Percentiles rank a stretch among this genome's conserved stretches.
These are phyloP conservation scores for Cucurbita pepo DNA, from an alignment of 306 rosid species.

Conservation along the genomic window DNA sequence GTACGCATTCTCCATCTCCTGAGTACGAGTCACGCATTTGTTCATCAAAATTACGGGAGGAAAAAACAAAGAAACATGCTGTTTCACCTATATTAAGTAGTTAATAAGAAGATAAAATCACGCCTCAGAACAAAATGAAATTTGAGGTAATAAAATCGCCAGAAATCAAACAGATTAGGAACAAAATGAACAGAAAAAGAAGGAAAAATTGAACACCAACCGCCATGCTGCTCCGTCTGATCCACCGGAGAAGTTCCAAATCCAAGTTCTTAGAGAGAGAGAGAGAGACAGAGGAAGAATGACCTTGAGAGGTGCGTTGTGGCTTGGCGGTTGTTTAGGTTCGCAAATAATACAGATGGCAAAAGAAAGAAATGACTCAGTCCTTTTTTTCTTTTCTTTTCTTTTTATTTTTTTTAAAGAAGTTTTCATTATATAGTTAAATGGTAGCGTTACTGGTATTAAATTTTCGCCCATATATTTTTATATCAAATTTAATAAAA, in stretches of 20 bases:
- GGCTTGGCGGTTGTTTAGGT: conserved; percentile 9
- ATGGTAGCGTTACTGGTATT: no score
- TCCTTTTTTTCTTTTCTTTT: background rate
- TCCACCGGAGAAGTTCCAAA: background rate
- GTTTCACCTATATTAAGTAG: background rate
- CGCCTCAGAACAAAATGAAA: background rate
- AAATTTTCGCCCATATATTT: no score
- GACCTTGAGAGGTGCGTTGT: background rate
- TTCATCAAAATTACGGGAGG: background rate
- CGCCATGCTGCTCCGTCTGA: background rate
- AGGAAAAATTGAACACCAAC: background rate
- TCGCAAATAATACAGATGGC: background rate
- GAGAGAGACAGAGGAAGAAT: background rate
- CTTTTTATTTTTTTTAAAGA: no score
- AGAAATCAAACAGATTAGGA: background rate
- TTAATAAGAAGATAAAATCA: background rate
- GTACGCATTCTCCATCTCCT: background rate
- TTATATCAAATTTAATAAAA: no score
- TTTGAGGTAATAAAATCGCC: background rate
- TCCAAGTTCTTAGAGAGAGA: background rate
- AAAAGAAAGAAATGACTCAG: background rate
- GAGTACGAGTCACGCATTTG: background rate
- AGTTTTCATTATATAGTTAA: no score
- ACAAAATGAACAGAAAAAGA: background rate
- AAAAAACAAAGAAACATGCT: background rate